A percentile compares a stretch with the other conserved stretches of the same genome.
Evolutionary conservation across 2,329 filamentous ascomycete species (phyloP).

Genomic region (Diplodia mutila): DNA sequence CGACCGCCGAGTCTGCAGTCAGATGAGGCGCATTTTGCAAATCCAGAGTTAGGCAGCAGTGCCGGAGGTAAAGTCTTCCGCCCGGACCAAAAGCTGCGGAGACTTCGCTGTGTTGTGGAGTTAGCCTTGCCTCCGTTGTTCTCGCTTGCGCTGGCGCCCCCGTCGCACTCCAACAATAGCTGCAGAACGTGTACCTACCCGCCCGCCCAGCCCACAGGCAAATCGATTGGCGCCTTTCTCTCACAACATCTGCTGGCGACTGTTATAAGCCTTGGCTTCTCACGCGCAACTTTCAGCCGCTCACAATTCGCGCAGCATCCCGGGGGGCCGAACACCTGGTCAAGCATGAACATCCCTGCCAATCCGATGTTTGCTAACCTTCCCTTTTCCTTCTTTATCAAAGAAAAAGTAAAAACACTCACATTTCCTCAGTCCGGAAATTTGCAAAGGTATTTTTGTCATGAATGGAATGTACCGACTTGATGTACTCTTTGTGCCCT

Average conservation of each 20-base stretch:
- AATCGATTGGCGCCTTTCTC: neutral
- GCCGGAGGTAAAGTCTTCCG: neutral
- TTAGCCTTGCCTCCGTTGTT: too few species aligned
- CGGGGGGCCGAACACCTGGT: neutral
- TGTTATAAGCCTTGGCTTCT: neutral
- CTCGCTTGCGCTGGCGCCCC: too few species aligned
- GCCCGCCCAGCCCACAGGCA: neutral
- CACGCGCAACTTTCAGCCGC: neutral
- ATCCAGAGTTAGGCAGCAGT: neutral
- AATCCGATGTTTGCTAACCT: neutral
- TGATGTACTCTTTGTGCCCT: neutral
- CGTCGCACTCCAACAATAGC: too few species aligned
- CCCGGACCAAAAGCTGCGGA: constrained; percentile 18
- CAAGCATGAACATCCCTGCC: neutral
- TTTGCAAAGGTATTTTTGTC: neutral
- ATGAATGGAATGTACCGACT: neutral
- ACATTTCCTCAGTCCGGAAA: neutral
- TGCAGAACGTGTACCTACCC: too few species aligned
- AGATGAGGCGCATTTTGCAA: neutral
- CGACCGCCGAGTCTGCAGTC: constrained; percentile 4
- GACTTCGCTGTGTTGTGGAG: neutral
- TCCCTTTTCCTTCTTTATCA: neutral
- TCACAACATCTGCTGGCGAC: neutral
- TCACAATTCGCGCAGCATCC: neutral
- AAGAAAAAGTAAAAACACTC: neutral